phyloP scores from a whole-genome alignment of 495 filamentous ascomycete species.

The Talaromyces adpressus region DNA sequence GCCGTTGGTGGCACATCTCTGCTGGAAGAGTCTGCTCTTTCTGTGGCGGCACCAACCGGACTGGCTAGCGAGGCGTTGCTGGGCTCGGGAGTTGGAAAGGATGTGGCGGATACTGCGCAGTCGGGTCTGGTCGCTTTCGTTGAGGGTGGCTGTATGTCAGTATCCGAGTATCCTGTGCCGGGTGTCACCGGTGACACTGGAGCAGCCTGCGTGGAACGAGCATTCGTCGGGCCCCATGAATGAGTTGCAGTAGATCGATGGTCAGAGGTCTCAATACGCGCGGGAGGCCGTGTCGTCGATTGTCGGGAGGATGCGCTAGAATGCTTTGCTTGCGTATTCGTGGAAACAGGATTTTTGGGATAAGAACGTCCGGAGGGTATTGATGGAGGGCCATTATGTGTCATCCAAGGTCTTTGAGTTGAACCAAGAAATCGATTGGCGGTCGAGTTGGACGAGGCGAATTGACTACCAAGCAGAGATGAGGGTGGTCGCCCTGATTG shows the following conservation, averaged over 20 bases:
- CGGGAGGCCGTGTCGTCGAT: not conserved
- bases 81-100: constrained; percentile 19
- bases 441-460: constrained; percentile 64
- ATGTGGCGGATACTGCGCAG: not conserved
- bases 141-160: not conserved
- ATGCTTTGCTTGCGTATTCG: not conserved
- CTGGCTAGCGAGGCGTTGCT: constrained; percentile 14
- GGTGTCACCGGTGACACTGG: constrained; percentile 24
- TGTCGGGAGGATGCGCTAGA: not conserved
- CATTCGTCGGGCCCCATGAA: not conserved
- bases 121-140: not conserved
- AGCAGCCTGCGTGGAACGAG: constrained; percentile 3
- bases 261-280: not conserved
- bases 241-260: not conserved
- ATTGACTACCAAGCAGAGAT: constrained; percentile 8
- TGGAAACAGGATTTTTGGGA: not conserved
- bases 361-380: constrained; percentile 2
- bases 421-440: constrained; percentile 58
- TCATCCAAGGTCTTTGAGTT: constrained; percentile 63
- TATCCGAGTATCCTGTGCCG: constrained; percentile 2
- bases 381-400: constrained; percentile 6
- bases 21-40: not conserved
- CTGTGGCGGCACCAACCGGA: constrained; percentile 11
- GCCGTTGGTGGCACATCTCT: not conserved
- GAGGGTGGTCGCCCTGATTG: constrained; percentile 5